Percentiles rank a stretch among this genome's conserved stretches.
Evolutionary conservation across 371 early-diverging fungal species (phyloP).

Genomic region (Syncephalastrum contaminatum): DNA sequence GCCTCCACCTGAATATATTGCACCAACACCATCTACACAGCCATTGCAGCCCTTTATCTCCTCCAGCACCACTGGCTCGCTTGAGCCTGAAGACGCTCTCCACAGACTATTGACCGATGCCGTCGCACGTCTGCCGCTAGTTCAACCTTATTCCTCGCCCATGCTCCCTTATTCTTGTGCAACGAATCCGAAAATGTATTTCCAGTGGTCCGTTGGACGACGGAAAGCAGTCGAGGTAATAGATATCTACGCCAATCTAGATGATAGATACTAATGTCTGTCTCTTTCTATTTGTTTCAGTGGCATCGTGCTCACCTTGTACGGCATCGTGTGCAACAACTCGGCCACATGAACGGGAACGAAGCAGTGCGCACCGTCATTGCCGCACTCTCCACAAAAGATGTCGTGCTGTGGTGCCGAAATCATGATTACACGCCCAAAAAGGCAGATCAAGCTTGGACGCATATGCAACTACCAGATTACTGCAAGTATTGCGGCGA

Average conservation of each 20-base stretch:
- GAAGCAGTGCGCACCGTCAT: slow-evolving; percentile 32
- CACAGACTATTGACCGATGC: too few species aligned
- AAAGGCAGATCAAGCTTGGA: slow-evolving; percentile 11
- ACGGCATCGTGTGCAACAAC: slow-evolving; percentile 31
- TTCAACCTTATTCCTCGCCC: not conserved
- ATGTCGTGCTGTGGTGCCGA: slow-evolving; percentile 41
- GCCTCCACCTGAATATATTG: not conserved
- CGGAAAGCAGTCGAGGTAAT: slow-evolving; percentile 43
- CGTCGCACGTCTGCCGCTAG: too few species aligned
- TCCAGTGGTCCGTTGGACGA: slow-evolving; percentile 34
- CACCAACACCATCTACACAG: not conserved
- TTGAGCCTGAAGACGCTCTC: too few species aligned
- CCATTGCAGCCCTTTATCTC: too few species aligned
- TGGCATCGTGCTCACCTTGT: slow-evolving; percentile 46
- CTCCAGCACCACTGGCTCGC: too few species aligned
- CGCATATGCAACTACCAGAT: not conserved
- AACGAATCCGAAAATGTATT: slow-evolving; percentile 25
- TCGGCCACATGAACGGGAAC: slow-evolving; percentile 29
- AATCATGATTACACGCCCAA: slow-evolving; percentile 32
- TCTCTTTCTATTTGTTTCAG: slow-evolving; percentile 11
- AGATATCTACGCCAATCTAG: not conserved
- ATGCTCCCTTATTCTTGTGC: slow-evolving; percentile 35
- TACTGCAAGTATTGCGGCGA: slow-evolving; percentile 46
- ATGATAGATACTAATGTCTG: not conserved
- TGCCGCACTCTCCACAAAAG: slow-evolving; percentile 35